phyloP scores from a whole-genome alignment of 1,284 basidiomycete species.

The Athelia sp. region DNA sequence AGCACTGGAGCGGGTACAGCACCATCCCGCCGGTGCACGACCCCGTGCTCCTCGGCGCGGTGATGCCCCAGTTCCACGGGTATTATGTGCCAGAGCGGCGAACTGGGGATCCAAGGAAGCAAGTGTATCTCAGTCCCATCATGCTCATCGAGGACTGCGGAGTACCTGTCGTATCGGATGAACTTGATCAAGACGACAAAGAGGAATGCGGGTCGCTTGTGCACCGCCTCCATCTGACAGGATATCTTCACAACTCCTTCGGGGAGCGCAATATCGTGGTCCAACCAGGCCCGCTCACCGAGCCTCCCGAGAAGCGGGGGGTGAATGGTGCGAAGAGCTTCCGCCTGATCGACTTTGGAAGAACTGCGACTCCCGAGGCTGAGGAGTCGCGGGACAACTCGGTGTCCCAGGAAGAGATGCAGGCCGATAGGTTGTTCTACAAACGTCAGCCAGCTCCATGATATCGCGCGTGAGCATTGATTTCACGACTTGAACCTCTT shows the following conservation, averaged over 20 bases:
- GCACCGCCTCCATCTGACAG: slow-evolving; percentile 24
- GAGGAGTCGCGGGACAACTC: no score
- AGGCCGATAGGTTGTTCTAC: no score
- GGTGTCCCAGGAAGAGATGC: no score
- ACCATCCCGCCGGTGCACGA: slow-evolving; percentile 17
- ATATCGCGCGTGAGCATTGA: no score
- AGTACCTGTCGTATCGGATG: slow-evolving; percentile 14
- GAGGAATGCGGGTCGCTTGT: slow-evolving; percentile 24
- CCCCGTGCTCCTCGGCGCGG: slow-evolving; percentile 26
- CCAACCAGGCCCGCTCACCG: slow-evolving; percentile 29
- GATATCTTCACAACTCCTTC: slow-evolving; percentile 30
- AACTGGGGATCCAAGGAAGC: slow-evolving; percentile 2
- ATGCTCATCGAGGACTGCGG: slow-evolving; percentile 35
- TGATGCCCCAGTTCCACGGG: slow-evolving; percentile 36
- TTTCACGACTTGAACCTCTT: no score
- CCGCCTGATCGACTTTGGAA: slow-evolving; percentile 34
- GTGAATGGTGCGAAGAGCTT: slow-evolving; percentile 22
- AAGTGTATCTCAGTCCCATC: slow-evolving; percentile 20
- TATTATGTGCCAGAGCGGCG: slow-evolving; percentile 20
- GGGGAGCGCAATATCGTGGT: slow-evolving; percentile 29
- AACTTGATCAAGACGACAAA: slow-evolving; percentile 12
- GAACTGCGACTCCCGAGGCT: neutral
- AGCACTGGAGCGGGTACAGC: slow-evolving; percentile 29
- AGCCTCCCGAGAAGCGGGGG: slow-evolving; percentile 21
- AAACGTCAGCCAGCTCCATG: no score